Conservation (phyloP, 805 yeast species). For the Metschnikowia gruessii region DNA sequence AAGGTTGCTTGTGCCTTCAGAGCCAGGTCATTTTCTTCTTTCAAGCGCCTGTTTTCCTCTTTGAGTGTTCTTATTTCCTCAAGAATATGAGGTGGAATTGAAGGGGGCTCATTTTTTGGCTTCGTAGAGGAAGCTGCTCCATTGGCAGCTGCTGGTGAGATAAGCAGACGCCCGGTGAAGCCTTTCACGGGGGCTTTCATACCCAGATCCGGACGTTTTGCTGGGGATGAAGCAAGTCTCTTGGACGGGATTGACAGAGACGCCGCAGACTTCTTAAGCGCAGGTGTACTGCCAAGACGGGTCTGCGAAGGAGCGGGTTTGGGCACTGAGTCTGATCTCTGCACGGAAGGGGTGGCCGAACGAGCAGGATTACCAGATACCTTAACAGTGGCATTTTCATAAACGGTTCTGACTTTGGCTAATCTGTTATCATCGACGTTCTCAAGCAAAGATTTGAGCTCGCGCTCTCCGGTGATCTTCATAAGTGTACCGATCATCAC, state of each 20-base stretch:
- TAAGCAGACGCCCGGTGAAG: conserved; percentile 43
- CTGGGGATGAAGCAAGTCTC: conserved; percentile 69
- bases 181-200: conserved; percentile 33
- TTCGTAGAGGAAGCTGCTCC: conserved; percentile 6
- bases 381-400: conserved; percentile 53
- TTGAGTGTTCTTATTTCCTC: conserved; percentile 42
- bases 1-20: conserved; percentile 24
- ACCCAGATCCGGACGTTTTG: conserved; percentile 37
- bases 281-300: conserved; percentile 5
- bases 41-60: conserved; percentile 52
- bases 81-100: conserved; percentile 1
- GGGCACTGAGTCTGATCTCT: not conserved
- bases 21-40: conserved; percentile 20
- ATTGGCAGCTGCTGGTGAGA: conserved; percentile 23
- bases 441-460: conserved; percentile 55
- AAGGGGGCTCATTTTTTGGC: not conserved
- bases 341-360: conserved; percentile 10
- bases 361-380: conserved; percentile 19
- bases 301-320: not conserved
- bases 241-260: conserved; percentile 53
- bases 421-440: conserved; percentile 75
- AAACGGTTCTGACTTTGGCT: conserved; percentile 59
- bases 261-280: conserved; percentile 8
- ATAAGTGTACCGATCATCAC: conserved; percentile 76
- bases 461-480: conserved; percentile 78